phyloP scores from a whole-genome alignment of 257 asterid genomes.

The Solanum phureja region DNA sequence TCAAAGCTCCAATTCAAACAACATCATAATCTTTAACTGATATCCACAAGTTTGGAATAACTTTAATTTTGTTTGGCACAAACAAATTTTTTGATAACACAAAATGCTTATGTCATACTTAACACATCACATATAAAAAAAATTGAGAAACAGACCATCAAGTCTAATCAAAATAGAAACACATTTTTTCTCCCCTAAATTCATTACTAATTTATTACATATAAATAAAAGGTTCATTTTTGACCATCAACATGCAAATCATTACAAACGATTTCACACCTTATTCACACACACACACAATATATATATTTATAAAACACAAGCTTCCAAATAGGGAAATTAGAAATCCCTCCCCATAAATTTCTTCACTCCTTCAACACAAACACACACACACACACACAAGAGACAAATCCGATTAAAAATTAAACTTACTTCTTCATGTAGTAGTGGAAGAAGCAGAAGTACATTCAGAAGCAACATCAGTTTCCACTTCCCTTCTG shows the following conservation, averaged over 20 bases:
- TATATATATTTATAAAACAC: background rate
- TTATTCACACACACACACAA: background rate
- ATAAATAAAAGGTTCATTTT: background rate
- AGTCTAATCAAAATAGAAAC: background rate
- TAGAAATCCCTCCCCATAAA: background rate
- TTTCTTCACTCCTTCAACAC: background rate
- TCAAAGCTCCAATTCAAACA: background rate
- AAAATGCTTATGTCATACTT: background rate
- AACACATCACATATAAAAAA: background rate
- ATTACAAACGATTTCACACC: background rate
- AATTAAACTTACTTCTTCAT: background rate
- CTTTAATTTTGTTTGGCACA: background rate
- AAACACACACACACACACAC: background rate
- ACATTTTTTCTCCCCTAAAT: background rate
- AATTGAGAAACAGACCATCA: background rate
- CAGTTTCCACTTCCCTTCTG: slow-evolving; percentile 44
- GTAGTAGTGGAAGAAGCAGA: background rate
- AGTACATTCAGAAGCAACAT: slow-evolving; percentile 27
- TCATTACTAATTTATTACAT: background rate
- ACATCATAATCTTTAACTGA: background rate
- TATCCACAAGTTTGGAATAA: background rate
- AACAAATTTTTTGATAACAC: background rate
- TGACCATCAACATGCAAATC: background rate
- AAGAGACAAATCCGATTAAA: background rate
- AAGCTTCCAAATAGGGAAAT: background rate